These are phyloP conservation scores for Kingdonia uniflora DNA, from an alignment of 164 flowering plant genomes.

Conservation along the genomic window DNA sequence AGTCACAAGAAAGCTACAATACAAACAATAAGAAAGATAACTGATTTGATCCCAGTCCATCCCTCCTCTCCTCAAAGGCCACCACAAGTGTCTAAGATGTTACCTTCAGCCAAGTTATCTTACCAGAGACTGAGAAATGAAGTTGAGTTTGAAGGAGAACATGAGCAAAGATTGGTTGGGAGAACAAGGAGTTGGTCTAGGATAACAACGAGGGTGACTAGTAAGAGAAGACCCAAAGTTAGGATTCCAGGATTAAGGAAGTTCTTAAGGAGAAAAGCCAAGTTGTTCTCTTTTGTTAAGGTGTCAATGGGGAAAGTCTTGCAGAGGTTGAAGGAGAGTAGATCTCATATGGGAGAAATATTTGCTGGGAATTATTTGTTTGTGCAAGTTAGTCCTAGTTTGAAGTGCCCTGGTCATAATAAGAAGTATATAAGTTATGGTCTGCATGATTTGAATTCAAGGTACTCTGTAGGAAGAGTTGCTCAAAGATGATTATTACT, in stretches of 20 bases:
- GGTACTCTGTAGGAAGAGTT: slow-evolving; percentile 11
- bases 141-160: slow-evolving; percentile 10
- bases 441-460: slow-evolving; percentile 15
- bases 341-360: slow-evolving; percentile 19
- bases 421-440: slow-evolving; percentile 8
- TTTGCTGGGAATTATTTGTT: slow-evolving; percentile 29
- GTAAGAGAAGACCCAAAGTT: slow-evolving; percentile 14
- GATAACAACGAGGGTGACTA: slow-evolving; percentile 9
- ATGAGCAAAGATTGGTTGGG: slow-evolving; percentile 2
- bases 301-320: slow-evolving; percentile 13
- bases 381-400: slow-evolving; percentile 20
- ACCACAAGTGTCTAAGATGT: slow-evolving; percentile 10
- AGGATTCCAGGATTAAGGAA: slow-evolving; percentile 19
- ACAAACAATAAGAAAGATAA: background rate
- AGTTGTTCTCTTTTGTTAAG: slow-evolving; percentile 16
- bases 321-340: slow-evolving; percentile 26
- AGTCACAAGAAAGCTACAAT: background rate
- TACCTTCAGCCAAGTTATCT: slow-evolving; percentile 14
- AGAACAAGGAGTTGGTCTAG: slow-evolving; percentile 11
- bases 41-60: background rate
- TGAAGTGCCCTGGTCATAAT: slow-evolving; percentile 17
- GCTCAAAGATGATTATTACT: slow-evolving; percentile 7
- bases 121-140: slow-evolving; percentile 26
- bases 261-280: slow-evolving; percentile 16
- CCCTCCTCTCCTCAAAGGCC: background rate